These are phyloP conservation scores for Tolypocladium capitatum DNA, from an alignment of 2,329 filamentous ascomycete species.

Conservation along the genomic window DNA sequence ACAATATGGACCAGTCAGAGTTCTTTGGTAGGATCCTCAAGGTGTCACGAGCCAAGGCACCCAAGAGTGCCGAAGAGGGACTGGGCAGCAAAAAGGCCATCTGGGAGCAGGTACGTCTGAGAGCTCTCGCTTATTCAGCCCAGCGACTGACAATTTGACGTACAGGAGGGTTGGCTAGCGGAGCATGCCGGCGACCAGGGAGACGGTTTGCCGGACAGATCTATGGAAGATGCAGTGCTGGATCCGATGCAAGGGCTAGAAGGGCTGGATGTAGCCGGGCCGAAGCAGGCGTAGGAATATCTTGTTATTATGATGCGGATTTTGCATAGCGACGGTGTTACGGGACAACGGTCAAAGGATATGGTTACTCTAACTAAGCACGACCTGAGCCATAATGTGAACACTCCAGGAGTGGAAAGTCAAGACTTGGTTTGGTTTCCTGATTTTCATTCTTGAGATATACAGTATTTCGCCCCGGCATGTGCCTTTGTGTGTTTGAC, in stretches of 20 bases:
- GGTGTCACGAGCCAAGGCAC: constrained; percentile 81
- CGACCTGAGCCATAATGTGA: background rate
- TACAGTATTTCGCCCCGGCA: constrained; percentile 5
- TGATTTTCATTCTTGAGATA: constrained; percentile 6
- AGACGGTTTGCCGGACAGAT: constrained; percentile 33
- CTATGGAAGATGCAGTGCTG: constrained; percentile 38
- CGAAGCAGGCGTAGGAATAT: constrained; percentile 52
- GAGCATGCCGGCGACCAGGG: constrained; percentile 71
- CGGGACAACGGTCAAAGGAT: constrained; percentile 6
- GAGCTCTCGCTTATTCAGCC: constrained; percentile 1
- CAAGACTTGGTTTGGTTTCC: background rate
- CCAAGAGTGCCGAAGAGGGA: constrained; percentile 78
- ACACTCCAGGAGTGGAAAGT: background rate
- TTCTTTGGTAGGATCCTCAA: constrained; percentile 87
- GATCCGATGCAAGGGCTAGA: constrained; percentile 96
- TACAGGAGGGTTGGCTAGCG: constrained; percentile 82
- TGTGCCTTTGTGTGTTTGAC: constrained; percentile 1
- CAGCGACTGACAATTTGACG: background rate
- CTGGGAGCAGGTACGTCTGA: constrained; percentile 75
- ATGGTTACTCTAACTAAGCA: constrained; percentile 4
- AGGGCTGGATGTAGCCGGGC: constrained; percentile 85
- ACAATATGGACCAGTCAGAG: constrained; percentile 98
- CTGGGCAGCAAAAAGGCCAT: constrained; percentile 86
- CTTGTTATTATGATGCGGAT: constrained; percentile 6
- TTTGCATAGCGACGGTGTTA: constrained; percentile 35